These are phyloP conservation scores for Solanum sitiens DNA, from an alignment of 257 asterid species.

Conservation along the genomic window DNA sequence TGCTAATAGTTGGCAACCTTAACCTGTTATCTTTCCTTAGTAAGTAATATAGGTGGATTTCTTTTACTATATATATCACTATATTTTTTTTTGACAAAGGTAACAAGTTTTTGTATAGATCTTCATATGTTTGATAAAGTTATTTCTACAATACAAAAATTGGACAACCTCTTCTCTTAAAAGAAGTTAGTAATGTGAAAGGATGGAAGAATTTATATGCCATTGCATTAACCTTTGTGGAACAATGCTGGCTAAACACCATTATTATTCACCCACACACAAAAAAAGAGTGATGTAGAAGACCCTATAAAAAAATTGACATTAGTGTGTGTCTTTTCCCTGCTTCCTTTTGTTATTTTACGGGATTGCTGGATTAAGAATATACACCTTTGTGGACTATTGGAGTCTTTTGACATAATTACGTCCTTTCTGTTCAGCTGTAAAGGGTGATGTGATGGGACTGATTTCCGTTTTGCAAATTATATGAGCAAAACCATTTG, in stretches of 20 bases:
- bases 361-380: background rate
- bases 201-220: background rate
- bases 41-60: background rate
- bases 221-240: background rate
- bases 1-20: background rate
- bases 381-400: background rate
- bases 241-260: background rate
- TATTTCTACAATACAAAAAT: background rate
- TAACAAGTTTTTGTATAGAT: too few relatives aligned
- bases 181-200: background rate
- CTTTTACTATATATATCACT: background rate
- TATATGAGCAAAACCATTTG: background rate
- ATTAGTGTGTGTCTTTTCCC: background rate
- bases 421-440: background rate
- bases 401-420: background rate
- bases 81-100: background rate
- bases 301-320: background rate
- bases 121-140: background rate
- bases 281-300: background rate
- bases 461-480: background rate
- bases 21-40: background rate
- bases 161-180: background rate
- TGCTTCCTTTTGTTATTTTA: background rate
- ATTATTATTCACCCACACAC: background rate
- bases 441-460: background rate